A percentile compares a stretch with the other conserved stretches of the same genome.
phyloP scores from a whole-genome alignment of 2,329 filamentous ascomycete species.

The Cladosporium velox region DNA sequence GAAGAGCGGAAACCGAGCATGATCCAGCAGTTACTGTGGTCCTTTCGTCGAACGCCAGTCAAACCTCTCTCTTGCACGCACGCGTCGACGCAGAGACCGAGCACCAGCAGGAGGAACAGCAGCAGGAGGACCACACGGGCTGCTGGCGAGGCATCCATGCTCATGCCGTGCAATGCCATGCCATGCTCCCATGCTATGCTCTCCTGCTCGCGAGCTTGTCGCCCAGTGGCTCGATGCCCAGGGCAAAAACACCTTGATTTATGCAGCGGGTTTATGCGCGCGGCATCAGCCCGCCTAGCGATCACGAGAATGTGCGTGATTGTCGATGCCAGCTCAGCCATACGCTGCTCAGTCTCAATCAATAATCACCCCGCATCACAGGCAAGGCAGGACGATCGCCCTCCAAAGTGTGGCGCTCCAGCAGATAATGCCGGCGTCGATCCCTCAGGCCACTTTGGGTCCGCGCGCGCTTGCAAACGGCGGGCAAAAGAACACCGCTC shows the following conservation, averaged over 20 bases:
- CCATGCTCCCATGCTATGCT: neutral
- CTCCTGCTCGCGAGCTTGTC: neutral
- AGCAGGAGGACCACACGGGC: neutral
- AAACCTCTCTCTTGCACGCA: neutral
- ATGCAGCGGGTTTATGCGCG: neutral
- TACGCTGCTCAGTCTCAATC: neutral
- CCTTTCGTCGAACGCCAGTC: neutral
- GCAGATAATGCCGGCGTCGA: constrained; percentile 15
- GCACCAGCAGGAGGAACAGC: too few relatives aligned
- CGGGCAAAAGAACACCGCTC: neutral
- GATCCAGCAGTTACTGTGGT: neutral
- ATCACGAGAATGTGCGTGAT: neutral
- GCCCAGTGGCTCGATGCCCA: neutral
- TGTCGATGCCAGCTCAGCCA: neutral
- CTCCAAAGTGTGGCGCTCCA: neutral
- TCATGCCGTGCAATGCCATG: neutral
- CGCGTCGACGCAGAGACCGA: too few relatives aligned
- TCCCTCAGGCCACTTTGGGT: constrained; percentile 11
- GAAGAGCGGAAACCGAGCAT: constrained; percentile 1
- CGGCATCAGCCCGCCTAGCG: constrained; percentile 3
- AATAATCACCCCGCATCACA: constrained; percentile 7
- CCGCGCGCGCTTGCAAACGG: constrained; percentile 4
- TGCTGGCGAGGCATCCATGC: neutral
- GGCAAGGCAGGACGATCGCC: neutral
- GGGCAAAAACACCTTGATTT: neutral